Evolutionary conservation across 2,329 filamentous ascomycete genomes (phyloP).

Genomic region (Fonsecaea multimorphosa): DNA sequence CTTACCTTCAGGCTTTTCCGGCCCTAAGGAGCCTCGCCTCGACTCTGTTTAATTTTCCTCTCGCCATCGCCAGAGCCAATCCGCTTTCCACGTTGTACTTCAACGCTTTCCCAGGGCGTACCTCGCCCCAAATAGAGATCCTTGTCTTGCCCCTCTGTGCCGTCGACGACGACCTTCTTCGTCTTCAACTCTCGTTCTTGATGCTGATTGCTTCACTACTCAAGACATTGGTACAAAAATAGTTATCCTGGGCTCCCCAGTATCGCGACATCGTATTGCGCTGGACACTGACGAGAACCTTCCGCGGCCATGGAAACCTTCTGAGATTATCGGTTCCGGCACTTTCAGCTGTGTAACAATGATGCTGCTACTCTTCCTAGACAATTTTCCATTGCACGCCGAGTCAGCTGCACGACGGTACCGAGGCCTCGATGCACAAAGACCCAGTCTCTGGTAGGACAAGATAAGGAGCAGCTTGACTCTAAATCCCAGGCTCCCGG

Average conservation of each 20-base stretch:
- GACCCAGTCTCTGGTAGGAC: background rate
- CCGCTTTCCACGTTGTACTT: conserved; percentile 17
- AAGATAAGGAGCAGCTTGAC: background rate
- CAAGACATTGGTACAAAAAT: background rate
- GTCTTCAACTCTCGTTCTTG: background rate
- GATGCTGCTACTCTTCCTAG: background rate
- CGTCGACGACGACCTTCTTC: background rate
- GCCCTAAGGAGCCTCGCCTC: conserved; percentile 5
- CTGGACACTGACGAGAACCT: background rate
- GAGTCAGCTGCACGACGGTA: background rate
- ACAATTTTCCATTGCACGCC: background rate
- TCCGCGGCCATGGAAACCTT: background rate
- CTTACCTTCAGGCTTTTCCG: background rate
- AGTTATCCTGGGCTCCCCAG: background rate
- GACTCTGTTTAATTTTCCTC: conserved; percentile 29
- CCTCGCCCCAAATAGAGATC: background rate
- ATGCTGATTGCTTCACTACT: background rate
- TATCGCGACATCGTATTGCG: background rate
- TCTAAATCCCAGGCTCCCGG: background rate
- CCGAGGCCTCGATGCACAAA: conserved; percentile 1
- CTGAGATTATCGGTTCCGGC: background rate
- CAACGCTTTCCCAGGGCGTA: background rate
- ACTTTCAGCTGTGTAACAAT: background rate
- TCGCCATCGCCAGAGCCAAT: conserved; percentile 17
- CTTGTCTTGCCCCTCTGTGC: background rate